Evolutionary conservation across 2,329 filamentous ascomycete genomes (phyloP).

Genomic region (Epichloe brachyelytri): DNA sequence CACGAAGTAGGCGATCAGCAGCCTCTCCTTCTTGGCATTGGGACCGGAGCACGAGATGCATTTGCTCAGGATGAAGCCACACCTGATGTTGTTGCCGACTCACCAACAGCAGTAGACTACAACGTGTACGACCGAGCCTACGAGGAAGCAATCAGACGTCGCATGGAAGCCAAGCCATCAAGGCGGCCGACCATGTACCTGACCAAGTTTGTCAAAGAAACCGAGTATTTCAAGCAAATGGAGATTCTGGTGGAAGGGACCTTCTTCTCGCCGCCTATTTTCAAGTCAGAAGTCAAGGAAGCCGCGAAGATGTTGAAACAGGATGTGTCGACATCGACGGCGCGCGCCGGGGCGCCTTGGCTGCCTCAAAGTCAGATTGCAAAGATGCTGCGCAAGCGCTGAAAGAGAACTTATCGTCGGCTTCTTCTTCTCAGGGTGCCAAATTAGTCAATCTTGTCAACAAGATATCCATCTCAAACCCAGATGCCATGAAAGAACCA

Average conservation of each 20-base stretch:
- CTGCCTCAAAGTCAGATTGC: not conserved
- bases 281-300: conserved; percentile 7
- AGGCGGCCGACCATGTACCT: conserved; percentile 33
- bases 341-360: not conserved
- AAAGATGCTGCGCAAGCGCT: not conserved
- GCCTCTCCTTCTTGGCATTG: conserved; percentile 63
- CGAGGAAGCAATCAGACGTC: conserved; percentile 58
- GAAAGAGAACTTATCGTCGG: not conserved
- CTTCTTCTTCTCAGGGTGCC: not conserved
- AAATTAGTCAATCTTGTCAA: conserved; percentile 1
- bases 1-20: conserved; percentile 49
- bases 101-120: conserved; percentile 70
- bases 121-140: conserved; percentile 86
- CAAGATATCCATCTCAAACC: not conserved
- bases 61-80: conserved; percentile 26
- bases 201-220: conserved; percentile 34
- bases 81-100: conserved; percentile 58
- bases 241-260: conserved; percentile 25
- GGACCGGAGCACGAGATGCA: conserved; percentile 44
- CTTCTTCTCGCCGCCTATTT: conserved; percentile 5
- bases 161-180: conserved; percentile 41
- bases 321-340: not conserved
- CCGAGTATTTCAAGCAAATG: conserved; percentile 25
- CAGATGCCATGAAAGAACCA: not conserved
- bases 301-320: conserved; percentile 5